Conservation (phyloP, 106 monocot genomes). For the Acorus gramineus region DNA sequence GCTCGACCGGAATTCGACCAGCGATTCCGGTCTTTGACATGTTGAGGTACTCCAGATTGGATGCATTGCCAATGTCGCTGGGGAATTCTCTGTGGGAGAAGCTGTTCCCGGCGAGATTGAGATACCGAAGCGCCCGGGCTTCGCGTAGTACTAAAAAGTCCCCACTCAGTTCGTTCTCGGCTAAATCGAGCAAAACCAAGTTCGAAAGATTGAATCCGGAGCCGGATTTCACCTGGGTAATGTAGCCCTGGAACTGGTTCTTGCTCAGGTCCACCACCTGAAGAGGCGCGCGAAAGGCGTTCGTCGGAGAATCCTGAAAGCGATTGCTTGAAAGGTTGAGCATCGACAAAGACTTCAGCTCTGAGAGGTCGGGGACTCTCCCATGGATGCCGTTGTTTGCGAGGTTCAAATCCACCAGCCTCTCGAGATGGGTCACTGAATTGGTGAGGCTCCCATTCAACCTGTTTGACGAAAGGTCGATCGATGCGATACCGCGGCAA, state of each 20-base stretch:
- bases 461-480: constrained; percentile 48
- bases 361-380: constrained; percentile 35
- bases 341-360: constrained; percentile 25
- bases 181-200: constrained; percentile 56
- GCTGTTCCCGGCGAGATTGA: constrained; percentile 68
- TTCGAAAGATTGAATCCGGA: constrained; percentile 28
- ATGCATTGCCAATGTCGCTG: constrained; percentile 7
- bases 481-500: constrained; percentile 22
- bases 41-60: constrained; percentile 54
- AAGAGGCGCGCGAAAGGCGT: constrained; percentile 22
- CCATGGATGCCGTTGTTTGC: constrained; percentile 41
- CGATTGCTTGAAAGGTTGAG: constrained; percentile 71
- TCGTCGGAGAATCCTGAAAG: constrained; percentile 28
- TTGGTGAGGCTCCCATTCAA: constrained; percentile 29
- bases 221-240: constrained; percentile 33
- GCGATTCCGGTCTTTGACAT: constrained; percentile 44
- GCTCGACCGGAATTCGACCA: constrained; percentile 37
- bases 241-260: constrained; percentile 53
- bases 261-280: constrained; percentile 59
- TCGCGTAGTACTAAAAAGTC: constrained; percentile 21
- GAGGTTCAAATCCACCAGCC: constrained; percentile 34
- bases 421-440: constrained; percentile 15
- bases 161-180: constrained; percentile 49
- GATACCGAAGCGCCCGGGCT: constrained; percentile 44
- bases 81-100: constrained; percentile 50